Percentiles rank a stretch among this genome's conserved stretches.
Conservation (phyloP, 176 grass and related monocot species). For the Tillandsia fasciculata region DNA sequence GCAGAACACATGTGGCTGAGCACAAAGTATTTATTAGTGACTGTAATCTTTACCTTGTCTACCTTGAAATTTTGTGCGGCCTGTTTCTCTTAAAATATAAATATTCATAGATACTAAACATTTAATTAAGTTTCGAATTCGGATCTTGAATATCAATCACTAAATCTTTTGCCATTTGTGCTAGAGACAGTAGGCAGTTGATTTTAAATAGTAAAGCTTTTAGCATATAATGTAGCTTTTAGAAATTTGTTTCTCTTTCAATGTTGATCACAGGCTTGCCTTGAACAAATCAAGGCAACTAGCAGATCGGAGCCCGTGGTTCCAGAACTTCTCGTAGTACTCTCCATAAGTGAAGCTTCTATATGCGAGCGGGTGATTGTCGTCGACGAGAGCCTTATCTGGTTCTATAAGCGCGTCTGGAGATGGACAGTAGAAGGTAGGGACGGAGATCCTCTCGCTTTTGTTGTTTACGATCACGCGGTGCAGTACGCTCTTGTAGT, state of each 20-base stretch:
- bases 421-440: conserved; percentile 74
- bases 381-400: conserved; percentile 39
- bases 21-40: too few species aligned
- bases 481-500: conserved; percentile 75
- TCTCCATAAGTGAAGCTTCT: conserved; percentile 63
- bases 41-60: too few species aligned
- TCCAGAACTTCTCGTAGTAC: conserved; percentile 78
- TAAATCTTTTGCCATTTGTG: too few species aligned
- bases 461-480: conserved; percentile 68
- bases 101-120: conserved; percentile 33
- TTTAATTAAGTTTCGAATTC: too few species aligned
- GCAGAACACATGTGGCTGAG: too few species aligned
- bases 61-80: too few species aligned
- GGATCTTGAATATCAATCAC: too few species aligned
- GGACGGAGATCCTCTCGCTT: conserved; percentile 74
- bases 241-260: conserved; percentile 10
- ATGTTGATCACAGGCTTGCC: not conserved
- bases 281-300: conserved; percentile 74
- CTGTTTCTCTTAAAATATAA: too few species aligned
- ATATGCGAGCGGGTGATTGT: conserved; percentile 36
- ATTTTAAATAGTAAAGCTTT: conserved; percentile 50
- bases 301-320: conserved; percentile 47
- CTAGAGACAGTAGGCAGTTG: too few species aligned
- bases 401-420: conserved; percentile 44
- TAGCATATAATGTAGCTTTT: conserved; percentile 67